Evolutionary conservation across 345 rosid species (phyloP), one percentile per base, ranked within the genome.

Genomic region (Raphanus sativus): DNA sequence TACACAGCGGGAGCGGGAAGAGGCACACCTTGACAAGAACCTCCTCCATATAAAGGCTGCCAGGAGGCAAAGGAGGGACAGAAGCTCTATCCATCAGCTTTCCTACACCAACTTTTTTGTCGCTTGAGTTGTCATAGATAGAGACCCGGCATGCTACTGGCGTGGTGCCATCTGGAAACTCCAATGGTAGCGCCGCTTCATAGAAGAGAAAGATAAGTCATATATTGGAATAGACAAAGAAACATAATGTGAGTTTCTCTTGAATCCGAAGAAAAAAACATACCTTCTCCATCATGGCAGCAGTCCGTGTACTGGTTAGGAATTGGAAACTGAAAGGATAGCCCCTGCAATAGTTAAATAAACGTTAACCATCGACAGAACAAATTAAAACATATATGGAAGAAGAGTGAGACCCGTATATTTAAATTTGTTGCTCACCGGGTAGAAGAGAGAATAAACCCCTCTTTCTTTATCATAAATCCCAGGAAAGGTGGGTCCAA

Each of bases 91-190:
- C 96, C 94, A 89, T 87, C 67, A 85, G 80, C 15, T 90, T 84
- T 65, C 99, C 98, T 13, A 92, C 88, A 48, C 96, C 99, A 66
- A 91, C 99, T 65, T 89, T 95, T 78, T 95, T 92, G 79, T 91
- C 97, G 2, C 86, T 73, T 6, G 94, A 91, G 72, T 87, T 86
- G 70, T 92, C 90, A 77, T 91, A 95, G 73, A 95, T 85, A 60
- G 94, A 92, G 62, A 92, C 94, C 45, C 99, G 96, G 52, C 98
- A 90, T 60, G 99, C 89, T 60, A 95, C 99, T 65, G 99, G 99
- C n/a, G 98, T 92, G 13, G 98, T 95, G 36, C 99, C 99, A 87
- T 92, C 98, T 5, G 99, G 99, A 84, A 95, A 92, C 88, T 95
- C 99, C 77, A 95, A 81, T 2, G 99, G 99, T 58, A 95, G 75